Conservation (phyloP, 768 basidiomycete genomes). For the Lanmaoa pseudosensibilis region DNA sequence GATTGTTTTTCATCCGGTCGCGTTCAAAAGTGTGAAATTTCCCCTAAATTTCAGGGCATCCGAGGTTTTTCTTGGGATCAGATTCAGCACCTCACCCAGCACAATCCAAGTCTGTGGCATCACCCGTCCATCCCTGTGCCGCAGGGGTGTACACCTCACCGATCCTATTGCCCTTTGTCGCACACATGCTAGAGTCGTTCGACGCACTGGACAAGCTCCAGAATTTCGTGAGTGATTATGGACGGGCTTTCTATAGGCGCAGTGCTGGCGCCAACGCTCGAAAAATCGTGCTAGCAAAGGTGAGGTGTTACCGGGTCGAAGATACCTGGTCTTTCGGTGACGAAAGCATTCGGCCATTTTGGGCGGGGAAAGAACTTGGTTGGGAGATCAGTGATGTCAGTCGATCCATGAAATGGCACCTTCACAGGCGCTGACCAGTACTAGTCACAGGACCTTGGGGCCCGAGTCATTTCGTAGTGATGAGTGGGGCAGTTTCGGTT, state of each 20-base stretch:
- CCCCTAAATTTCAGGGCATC: constrained; percentile 58
- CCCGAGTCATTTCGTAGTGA: background rate
- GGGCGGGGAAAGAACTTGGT: constrained; percentile 75
- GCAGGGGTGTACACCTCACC: constrained; percentile 97
- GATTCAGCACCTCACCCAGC: constrained; percentile 94
- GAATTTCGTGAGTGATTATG: constrained; percentile 76
- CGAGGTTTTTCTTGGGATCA: constrained; percentile 95
- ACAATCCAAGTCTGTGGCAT: constrained; percentile 64
- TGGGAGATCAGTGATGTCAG: constrained; percentile 57
- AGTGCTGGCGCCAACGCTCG: constrained; percentile 31
- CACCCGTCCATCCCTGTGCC: constrained; percentile 75
- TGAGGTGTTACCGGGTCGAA: constrained; percentile 41
- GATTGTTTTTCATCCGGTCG: constrained; percentile 4
- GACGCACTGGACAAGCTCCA: constrained; percentile 80
- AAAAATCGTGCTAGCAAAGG: constrained; percentile 46
- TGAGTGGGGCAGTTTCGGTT: background rate
- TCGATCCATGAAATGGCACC: background rate
- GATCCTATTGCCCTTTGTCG: constrained; percentile 85
- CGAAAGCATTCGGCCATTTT: constrained; percentile 76
- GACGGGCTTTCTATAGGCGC: constrained; percentile 75
- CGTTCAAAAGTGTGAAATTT: background rate
- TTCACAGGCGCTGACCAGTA: background rate
- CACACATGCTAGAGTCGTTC: constrained; percentile 84
- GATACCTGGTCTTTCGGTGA: constrained; percentile 45
- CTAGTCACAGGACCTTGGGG: constrained; percentile 4